Base-by-base conservation (phyloP, 106 monocot species). In the Alisma plantagoaquatica region DNA sequence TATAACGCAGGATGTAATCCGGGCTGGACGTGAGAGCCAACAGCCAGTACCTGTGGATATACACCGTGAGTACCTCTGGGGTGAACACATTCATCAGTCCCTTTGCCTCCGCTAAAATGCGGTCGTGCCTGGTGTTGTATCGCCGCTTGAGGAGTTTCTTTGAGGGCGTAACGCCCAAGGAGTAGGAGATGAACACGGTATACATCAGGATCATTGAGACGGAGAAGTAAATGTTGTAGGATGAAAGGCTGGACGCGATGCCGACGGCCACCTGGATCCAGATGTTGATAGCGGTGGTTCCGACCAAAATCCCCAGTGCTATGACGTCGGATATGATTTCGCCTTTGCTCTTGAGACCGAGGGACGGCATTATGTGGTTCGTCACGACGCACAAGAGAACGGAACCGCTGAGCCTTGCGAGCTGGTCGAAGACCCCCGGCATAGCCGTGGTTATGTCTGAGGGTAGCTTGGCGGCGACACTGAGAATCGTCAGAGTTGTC, bases 351-450 rank as follows among this genome's bases (percentile, higher is more conserved):
- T 2, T 35, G 4, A 23, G 3, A 7, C 56, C 56, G 29, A 56
- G 56, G 5, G 56, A 56, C 21, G 56, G 35, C 56, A 56, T 38
- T 32, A 33, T 6, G 35, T 56, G 33, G 35, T 19, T 38, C 56
- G 41, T 56, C 17, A 33, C 56, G 4, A 24, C 41, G 33, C 56
- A 38, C 14, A 56, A 4, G 35, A 56, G 32, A 38, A 56, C 32
- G 11, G 56, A 23, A 31, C 56, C 32, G 23, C 56, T 56, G 32
- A 56, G 56, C 56, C 41, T 56, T 3, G 56, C 9, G 56, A 56
- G 56, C 56, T 56, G 56, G 56, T 56, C 35, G 16, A 16, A 8
- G 31, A 10, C 35, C 22, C 56, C 10, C 1, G 56, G 56, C 56
- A 56, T 41, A n/a, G n/a, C n/a, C n/a, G n/a, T n/a, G n/a, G n/a